Conservation (phyloP, 208 protist species). For the Lotmaria passim region DNA sequence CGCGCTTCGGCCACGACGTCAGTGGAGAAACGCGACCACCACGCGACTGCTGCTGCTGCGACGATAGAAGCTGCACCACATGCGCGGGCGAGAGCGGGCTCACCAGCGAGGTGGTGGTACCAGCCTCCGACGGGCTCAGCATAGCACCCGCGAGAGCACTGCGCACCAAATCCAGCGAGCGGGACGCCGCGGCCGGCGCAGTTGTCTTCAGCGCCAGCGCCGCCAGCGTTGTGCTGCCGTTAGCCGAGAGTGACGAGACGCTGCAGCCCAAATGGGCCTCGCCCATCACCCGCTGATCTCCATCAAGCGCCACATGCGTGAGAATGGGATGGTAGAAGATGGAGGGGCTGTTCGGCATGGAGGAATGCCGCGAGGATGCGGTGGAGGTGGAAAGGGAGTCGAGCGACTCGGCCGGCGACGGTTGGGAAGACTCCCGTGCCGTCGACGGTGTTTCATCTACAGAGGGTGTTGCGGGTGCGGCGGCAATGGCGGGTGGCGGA, state of each 20-base stretch:
- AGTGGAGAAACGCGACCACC: neutral
- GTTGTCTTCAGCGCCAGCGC: slow-evolving; percentile 2
- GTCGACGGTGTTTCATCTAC: neutral
- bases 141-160: neutral
- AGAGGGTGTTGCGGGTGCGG: neutral
- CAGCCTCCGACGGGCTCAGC: neutral
- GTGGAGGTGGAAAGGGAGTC: slow-evolving; percentile 17
- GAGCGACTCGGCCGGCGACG: neutral
- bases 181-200: neutral
- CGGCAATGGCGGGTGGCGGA: too few species aligned
- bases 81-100: neutral
- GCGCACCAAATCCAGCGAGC: slow-evolving; percentile 3
- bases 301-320: neutral
- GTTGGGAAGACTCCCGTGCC: too few species aligned
- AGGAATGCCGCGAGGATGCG: slow-evolving; percentile 6
- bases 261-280: slow-evolving; percentile 2
- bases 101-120: neutral
- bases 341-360: slow-evolving; percentile 3
- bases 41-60: neutral
- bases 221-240: slow-evolving; percentile 8
- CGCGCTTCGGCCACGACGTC: neutral
- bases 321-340: slow-evolving; percentile 16
- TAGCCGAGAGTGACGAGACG: slow-evolving; percentile 12
- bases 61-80: neutral
- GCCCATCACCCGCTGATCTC: neutral